These are phyloP conservation scores for Fusarium annulatum DNA, from an alignment of 2,329 filamentous ascomycete species.

Conservation along the genomic window DNA sequence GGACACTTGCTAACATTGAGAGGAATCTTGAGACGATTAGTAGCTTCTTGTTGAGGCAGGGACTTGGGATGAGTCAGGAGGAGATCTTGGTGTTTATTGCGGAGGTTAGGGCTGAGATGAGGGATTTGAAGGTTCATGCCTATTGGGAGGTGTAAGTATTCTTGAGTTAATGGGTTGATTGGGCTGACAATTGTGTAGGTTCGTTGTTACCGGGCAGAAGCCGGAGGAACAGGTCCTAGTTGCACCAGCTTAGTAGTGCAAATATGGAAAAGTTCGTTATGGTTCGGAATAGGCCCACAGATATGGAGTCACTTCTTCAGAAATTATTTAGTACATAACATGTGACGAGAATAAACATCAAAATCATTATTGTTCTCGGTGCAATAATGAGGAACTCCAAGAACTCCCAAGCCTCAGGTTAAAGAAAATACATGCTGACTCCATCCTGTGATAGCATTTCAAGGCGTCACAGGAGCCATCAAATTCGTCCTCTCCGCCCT, in stretches of 20 bases:
- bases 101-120: slow-evolving; percentile 17
- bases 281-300: accelerated
- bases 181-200: neutral
- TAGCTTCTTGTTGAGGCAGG: neutral
- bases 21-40: slow-evolving; percentile 16
- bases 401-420: too few relatives aligned
- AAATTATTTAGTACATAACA: accelerated
- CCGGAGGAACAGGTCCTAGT: neutral
- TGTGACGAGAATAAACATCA: neutral
- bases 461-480: neutral
- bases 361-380: neutral
- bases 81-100: slow-evolving; percentile 17
- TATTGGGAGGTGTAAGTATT: slow-evolving; percentile 29
- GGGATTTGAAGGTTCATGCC: slow-evolving; percentile 4
- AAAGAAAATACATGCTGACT: too few relatives aligned
- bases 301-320: neutral
- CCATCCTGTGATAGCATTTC: too few relatives aligned
- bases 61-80: slow-evolving; percentile 15
- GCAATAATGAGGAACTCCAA: too few relatives aligned
- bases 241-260: accelerated
- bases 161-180: accelerated
- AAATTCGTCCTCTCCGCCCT: neutral
- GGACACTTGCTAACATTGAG: slow-evolving; percentile 24
- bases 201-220: slow-evolving; percentile 22
- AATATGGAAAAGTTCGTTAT: accelerated